phyloP scores from a whole-genome alignment of 768 basidiomycete genomes.

The Cyathus striatus region DNA sequence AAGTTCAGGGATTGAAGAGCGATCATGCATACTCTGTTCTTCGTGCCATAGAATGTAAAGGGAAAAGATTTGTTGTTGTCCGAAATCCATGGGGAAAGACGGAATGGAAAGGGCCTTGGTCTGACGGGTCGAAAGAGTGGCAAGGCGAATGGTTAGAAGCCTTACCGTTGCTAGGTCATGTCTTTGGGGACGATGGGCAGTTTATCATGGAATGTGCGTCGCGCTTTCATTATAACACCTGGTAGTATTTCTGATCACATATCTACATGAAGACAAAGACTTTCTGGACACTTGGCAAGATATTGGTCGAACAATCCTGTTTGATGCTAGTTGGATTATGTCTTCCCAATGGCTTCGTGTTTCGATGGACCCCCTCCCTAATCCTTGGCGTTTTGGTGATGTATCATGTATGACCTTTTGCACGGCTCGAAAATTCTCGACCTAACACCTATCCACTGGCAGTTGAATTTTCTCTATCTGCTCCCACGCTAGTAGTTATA shows the following conservation, averaged over 20 bases:
- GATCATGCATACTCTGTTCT: conserved; percentile 47
- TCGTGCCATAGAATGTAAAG: conserved; percentile 37
- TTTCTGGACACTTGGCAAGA: conserved; percentile 41
- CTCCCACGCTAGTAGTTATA: conserved; percentile 33
- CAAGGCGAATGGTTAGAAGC: conserved; percentile 42
- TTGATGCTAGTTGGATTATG: conserved; percentile 46
- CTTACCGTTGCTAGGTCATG: conserved; percentile 35
- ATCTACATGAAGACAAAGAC: conserved; percentile 32
- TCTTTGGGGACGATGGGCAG: conserved; percentile 47
- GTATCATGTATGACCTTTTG: conserved; percentile 33
- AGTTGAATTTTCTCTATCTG: conserved; percentile 40
- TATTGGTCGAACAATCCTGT: conserved; percentile 43
- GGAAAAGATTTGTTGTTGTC: conserved; percentile 46
- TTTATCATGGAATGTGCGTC: conserved; percentile 51
- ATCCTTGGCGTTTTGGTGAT: conserved; percentile 40
- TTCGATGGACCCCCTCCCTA: conserved; percentile 19
- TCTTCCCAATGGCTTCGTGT: conserved; percentile 48
- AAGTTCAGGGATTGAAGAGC: conserved; percentile 30
- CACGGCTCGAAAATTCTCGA: not conserved
- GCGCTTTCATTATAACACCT: conserved; percentile 1
- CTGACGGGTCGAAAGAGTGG: conserved; percentile 56
- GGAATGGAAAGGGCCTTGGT: conserved; percentile 51
- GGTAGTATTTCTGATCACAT: not conserved
- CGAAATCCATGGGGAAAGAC: conserved; percentile 49
- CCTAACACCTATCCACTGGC: not conserved